Evolutionary conservation across 2,329 filamentous ascomycete species (phyloP).

Genomic region (Aurifilum marmelostoma): DNA sequence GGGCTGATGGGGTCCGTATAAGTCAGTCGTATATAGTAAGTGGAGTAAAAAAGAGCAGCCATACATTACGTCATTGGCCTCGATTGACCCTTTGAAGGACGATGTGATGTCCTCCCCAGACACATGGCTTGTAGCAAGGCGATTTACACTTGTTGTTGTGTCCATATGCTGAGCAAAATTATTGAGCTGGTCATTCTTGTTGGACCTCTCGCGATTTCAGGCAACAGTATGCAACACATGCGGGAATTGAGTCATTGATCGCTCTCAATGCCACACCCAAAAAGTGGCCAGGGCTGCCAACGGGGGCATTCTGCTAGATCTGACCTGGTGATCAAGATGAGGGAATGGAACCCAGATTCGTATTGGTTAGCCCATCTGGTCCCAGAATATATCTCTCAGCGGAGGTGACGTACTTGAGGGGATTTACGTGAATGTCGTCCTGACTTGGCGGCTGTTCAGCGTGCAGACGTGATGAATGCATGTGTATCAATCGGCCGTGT

Average conservation of each 20-base stretch:
- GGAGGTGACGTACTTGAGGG: not conserved
- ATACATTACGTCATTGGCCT: constrained; percentile 18
- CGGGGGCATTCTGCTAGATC: not conserved
- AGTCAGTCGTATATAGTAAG: not conserved
- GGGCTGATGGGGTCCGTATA: not conserved
- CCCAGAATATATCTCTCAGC: not conserved
- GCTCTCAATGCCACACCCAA: not conserved
- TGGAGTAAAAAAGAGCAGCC: constrained; percentile 16
- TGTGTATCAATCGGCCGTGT: not conserved
- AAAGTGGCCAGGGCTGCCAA: not conserved
- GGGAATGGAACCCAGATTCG: not conserved
- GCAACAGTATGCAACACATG: constrained; percentile 1
- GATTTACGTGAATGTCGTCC: not conserved
- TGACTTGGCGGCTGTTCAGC: not conserved
- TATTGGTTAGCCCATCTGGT: not conserved
- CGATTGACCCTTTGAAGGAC: constrained; percentile 7
- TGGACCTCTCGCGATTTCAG: not conserved
- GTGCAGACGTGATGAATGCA: not conserved
- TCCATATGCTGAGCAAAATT: not conserved
- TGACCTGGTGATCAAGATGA: not conserved
- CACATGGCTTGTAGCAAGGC: not conserved
- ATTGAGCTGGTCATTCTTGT: not conserved
- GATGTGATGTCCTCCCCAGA: not conserved
- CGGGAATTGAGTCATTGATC: not conserved
- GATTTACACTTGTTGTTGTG: not conserved